phyloP scores from a whole-genome alignment of 2,329 filamentous ascomycete species.

The Incumbomyces delicatus region DNA sequence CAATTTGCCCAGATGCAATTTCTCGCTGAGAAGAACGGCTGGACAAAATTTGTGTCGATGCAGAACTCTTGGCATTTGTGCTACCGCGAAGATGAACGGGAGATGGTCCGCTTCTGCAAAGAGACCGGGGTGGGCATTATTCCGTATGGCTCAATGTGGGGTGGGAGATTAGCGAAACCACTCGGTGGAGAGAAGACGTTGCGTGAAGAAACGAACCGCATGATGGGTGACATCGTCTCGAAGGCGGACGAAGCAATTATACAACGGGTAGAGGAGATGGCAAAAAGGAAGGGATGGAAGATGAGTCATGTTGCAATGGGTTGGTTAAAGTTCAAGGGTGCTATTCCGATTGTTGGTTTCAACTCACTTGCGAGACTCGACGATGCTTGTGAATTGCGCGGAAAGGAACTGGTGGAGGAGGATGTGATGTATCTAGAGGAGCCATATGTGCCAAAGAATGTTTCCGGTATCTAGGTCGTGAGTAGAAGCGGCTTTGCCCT shows the following conservation, averaged over 20 bases:
- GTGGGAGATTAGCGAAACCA: slow-evolving; percentile 22
- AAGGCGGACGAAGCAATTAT: slow-evolving; percentile 33
- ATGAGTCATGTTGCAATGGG: slow-evolving; percentile 27
- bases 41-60: slow-evolving; percentile 54
- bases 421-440: slow-evolving; percentile 48
- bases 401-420: slow-evolving; percentile 46
- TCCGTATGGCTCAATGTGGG: slow-evolving; percentile 21
- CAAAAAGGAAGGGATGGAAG: slow-evolving; percentile 28
- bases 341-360: slow-evolving; percentile 25
- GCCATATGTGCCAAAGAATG: slow-evolving; percentile 11
- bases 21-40: slow-evolving; percentile 45
- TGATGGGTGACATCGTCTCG: slow-evolving; percentile 18
- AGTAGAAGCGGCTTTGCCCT: too few species aligned
- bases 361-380: slow-evolving; percentile 47
- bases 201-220: slow-evolving; percentile 14
- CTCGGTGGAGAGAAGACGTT: slow-evolving; percentile 18
- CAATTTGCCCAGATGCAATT: slow-evolving; percentile 20
- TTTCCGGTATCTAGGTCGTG: too few species aligned
- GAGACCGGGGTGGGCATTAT: slow-evolving; percentile 42
- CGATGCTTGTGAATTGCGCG: slow-evolving; percentile 41
- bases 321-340: slow-evolving; percentile 24
- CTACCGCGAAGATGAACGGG: slow-evolving; percentile 49
- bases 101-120: slow-evolving; percentile 43
- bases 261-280: slow-evolving; percentile 34
- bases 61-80: slow-evolving; percentile 45